phyloP scores from a whole-genome alignment of 1,284 basidiomycete genomes.

The Malassezia slooffiae region DNA sequence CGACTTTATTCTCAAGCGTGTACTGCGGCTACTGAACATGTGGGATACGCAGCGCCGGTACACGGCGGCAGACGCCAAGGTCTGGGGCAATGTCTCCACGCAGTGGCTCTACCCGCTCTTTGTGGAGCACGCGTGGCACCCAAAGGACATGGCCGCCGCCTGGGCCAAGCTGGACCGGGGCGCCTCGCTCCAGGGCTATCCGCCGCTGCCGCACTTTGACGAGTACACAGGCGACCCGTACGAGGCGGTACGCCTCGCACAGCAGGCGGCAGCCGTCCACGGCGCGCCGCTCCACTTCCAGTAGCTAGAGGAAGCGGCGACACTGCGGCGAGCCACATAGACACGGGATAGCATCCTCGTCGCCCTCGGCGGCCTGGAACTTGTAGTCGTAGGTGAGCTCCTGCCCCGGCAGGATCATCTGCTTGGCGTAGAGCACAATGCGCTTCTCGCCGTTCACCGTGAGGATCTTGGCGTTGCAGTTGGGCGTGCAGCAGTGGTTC shows the following conservation, averaged over 20 bases:
- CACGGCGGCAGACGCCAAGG: conserved; percentile 16
- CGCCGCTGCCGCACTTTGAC: conserved; percentile 8
- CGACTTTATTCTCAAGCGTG: conserved; percentile 26
- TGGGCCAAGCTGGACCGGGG: conserved; percentile 4
- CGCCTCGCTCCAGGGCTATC: conserved; percentile 7
- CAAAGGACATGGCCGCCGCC: background rate
- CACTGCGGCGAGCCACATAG: conserved; percentile 48
- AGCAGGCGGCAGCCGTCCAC: background rate
- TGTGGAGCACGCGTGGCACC: conserved; percentile 26
- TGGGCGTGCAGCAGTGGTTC: conserved; percentile 85
- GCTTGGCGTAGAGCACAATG: conserved; percentile 94
- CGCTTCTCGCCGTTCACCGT: conserved; percentile 96
- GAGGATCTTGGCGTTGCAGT: conserved; percentile 95
- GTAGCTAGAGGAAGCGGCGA: conserved; percentile 27
- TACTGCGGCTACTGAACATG: conserved; percentile 20
- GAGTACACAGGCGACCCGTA: conserved; percentile 8
- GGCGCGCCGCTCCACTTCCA: conserved; percentile 5
- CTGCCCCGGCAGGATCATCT: conserved; percentile 68
- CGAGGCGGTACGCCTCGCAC: too few species aligned
- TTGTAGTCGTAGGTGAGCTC: conserved; percentile 47
- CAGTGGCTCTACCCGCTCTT: conserved; percentile 36
- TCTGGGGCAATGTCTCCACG: conserved; percentile 36
- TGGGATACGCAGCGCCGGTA: conserved; percentile 19
- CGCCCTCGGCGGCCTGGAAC: conserved; percentile 41
- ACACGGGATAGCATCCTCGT: conserved; percentile 47